Conservation (phyloP, 805 yeast species). For the Dipodascopsis tothii region DNA sequence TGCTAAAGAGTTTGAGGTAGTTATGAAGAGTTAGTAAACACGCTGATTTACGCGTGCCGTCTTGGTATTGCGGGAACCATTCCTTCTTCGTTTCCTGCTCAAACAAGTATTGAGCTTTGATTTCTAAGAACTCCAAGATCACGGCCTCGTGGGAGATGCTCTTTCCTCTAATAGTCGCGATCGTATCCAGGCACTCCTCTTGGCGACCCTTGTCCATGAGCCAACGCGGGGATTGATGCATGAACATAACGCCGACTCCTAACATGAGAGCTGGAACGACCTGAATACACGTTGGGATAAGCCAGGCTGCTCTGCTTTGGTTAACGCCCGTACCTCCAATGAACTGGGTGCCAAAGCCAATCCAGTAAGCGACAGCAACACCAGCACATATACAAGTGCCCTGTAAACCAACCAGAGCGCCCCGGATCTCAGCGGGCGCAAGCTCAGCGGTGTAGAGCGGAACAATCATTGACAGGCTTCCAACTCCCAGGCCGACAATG, state of each 20-base stretch:
- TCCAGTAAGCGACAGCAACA: conserved; percentile 28
- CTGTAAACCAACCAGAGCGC: conserved; percentile 19
- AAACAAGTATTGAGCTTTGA: conserved; percentile 25
- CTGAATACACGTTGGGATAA: conserved; percentile 45
- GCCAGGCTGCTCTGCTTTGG: conserved; percentile 31
- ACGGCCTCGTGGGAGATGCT: conserved; percentile 14
- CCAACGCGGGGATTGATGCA: conserved; percentile 52
- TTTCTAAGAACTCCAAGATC: conserved; percentile 24
- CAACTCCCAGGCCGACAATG: conserved; percentile 47
- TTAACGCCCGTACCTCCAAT: conserved; percentile 33
- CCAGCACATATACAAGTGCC: conserved; percentile 28
- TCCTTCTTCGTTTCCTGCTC: background rate
- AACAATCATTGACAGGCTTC: conserved; percentile 43
- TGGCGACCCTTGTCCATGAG: conserved; percentile 26
- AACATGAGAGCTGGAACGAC: conserved; percentile 42
- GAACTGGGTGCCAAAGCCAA: conserved; percentile 19
- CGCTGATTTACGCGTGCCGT: no score
- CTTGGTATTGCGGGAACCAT: background rate
- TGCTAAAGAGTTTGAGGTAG: background rate
- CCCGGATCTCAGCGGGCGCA: conserved; percentile 23
- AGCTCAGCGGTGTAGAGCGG: conserved; percentile 31
- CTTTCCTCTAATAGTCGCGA: conserved; percentile 22
- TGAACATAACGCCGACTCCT: conserved; percentile 34
- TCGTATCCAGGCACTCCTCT: conserved; percentile 25
- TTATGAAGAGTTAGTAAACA: background rate